Base-by-base conservation (phyloP, 345 rosid species). In the Schrenkiella parvula region DNA sequence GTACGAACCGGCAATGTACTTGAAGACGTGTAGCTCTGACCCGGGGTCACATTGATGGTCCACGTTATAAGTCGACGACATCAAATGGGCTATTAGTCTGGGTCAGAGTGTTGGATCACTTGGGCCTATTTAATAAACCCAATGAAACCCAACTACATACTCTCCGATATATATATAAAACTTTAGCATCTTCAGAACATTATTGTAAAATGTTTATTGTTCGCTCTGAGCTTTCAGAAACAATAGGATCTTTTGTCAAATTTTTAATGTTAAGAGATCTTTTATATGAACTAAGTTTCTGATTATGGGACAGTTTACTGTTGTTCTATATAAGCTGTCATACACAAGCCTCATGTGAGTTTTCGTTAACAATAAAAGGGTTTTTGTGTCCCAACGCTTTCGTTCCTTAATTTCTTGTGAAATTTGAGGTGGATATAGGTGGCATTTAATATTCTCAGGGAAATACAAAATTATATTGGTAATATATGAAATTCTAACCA, bases 331-430 rank as follows among this genome's bases (percentile, higher is more conserved):
- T 14, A 60, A 63, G 70, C 50, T 64, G 77, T 37, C 51, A 13
- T 46, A 65, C 72, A 66, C 78, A 73, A 46, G 72, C 26, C 60
- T 46, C 78, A 46, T 73, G 72, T 73, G 72, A 73, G 15, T 73
- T 65, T 60, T 47, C 34, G 65, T 64, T 64, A 12, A 1, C 9
- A 44, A 19, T 73, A 56, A 57, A 72, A 8, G 37, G 61, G 58
- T 66, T 58, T 58, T 41, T 35, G 31, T 44, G 26, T 73, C 77
- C 57, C 64, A 64, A 44, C 65, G 57, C 71, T 47, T 66, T 57
- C 22, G 21, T 26, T 73, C 12, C 46, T 32, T 51, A 15, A 15
- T 34, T 32, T 58, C 69, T 75, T 68, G 79, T 75, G 74, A 75
- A 52, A 41, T 42, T 68, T 68, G 69, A 68, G 70, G 64, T 74